Percentiles rank a stretch among this genome's conserved stretches.
Evolutionary conservation across 1,139 yeast species (phyloP).

Genomic region (Sugiyamaella grinbergsii): DNA sequence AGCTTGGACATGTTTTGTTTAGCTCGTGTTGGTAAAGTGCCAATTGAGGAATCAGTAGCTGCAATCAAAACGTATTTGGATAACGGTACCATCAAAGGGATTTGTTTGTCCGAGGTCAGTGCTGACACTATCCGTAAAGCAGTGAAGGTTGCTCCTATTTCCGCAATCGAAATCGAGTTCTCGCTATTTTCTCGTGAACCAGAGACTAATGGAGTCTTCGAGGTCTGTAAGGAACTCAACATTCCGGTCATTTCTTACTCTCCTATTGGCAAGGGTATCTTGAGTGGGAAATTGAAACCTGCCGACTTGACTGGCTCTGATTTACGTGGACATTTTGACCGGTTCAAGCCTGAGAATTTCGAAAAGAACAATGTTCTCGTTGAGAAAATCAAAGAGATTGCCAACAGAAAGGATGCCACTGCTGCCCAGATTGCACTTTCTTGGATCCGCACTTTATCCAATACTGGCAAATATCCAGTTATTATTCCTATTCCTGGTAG

Average conservation of each 20-base stretch:
- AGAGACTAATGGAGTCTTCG: constrained; percentile 60
- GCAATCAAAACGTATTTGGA: constrained; percentile 37
- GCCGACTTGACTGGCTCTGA: constrained; percentile 58
- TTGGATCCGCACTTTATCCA: constrained; percentile 56
- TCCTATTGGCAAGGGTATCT: constrained; percentile 77
- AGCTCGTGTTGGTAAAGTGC: constrained; percentile 63
- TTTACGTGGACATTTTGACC: constrained; percentile 54
- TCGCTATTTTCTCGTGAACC: constrained; percentile 68
- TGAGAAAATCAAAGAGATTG: constrained; percentile 50
- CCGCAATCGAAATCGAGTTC: constrained; percentile 73
- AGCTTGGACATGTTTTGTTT: constrained; percentile 59
- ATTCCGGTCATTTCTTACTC: constrained; percentile 77
- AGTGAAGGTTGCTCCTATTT: constrained; percentile 52
- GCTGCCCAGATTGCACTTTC: constrained; percentile 72
- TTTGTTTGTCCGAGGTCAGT: constrained; percentile 69
- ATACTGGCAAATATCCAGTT: constrained; percentile 50
- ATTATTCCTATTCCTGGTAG: constrained; percentile 82
- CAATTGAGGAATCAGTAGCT: constrained; percentile 40
- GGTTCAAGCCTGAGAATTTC: constrained; percentile 60
- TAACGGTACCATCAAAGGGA: constrained; percentile 55
- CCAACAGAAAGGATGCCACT: constrained; percentile 50
- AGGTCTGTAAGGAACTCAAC: constrained; percentile 53
- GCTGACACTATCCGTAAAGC: constrained; percentile 63
- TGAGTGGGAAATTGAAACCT: constrained; percentile 60
- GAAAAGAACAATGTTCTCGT: constrained; percentile 54